Percentiles rank a stretch among this genome's conserved stretches.
Evolutionary conservation across 768 basidiomycete genomes (phyloP).

Genomic region (Mycena galopus): DNA sequence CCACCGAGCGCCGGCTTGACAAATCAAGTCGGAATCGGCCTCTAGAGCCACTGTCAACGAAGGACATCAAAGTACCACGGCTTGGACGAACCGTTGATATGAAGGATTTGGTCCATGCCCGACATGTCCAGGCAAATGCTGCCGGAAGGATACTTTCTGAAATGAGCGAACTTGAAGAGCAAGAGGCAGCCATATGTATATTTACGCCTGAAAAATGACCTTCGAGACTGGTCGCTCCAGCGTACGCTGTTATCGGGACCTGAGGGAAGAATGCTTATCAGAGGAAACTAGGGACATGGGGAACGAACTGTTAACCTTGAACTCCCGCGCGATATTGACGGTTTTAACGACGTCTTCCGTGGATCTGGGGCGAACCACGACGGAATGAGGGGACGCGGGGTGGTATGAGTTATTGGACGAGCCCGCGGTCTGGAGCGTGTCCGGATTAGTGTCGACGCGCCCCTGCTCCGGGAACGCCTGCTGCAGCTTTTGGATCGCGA

Average conservation of each 20-base stretch:
- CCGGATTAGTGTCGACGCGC: conserved; percentile 64
- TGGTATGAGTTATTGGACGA: conserved; percentile 81
- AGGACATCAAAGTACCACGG: conserved; percentile 36
- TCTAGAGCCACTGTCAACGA: conserved; percentile 53
- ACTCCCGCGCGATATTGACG: conserved; percentile 81
- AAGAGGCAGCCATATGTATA: conserved; percentile 35
- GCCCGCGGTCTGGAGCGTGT: conserved; percentile 67
- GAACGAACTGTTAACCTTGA: conserved; percentile 46
- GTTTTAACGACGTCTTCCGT: conserved; percentile 89
- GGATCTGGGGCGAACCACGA: conserved; percentile 66
- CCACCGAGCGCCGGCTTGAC: conserved; percentile 84
- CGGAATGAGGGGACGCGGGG: conserved; percentile 67
- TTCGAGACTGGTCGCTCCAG: conserved; percentile 90
- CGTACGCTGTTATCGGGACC: conserved; percentile 85
- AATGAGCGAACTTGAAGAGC: conserved; percentile 1
- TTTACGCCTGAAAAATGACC: conserved; percentile 86
- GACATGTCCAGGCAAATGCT: conserved; percentile 78
- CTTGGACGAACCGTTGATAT: conserved; percentile 60
- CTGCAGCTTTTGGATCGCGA: conserved; percentile 68
- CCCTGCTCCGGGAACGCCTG: conserved; percentile 59
- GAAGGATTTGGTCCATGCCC: conserved; percentile 74
- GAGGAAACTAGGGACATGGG: neutral
- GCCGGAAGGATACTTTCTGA: conserved; percentile 56
- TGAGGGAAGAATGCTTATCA: neutral
- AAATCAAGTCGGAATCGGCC: conserved; percentile 79